phyloP scores from a whole-genome alignment of 2,329 filamentous ascomycete species.

The Geosmithia flava region DNA sequence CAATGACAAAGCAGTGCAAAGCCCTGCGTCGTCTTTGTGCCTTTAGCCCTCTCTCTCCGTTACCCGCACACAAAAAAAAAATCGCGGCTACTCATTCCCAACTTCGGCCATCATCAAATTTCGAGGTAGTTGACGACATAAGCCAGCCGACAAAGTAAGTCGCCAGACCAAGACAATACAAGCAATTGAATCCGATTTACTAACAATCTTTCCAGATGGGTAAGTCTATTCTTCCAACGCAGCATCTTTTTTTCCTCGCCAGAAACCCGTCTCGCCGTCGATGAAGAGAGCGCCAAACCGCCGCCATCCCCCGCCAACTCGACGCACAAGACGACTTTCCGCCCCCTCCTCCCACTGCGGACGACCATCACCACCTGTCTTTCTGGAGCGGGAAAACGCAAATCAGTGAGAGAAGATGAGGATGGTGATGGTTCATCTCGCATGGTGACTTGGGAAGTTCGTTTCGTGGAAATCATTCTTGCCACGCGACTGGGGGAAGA shows the following conservation, averaged over 20 bases:
- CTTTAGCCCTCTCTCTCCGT: constrained; percentile 26
- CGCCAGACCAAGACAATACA: constrained; percentile 6
- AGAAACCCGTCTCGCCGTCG: background rate
- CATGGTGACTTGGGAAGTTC: background rate
- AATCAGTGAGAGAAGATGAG: too few species aligned
- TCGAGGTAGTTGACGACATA: constrained; percentile 30
- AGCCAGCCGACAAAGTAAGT: constrained; percentile 37
- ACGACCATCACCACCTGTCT: background rate
- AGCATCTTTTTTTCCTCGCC: background rate
- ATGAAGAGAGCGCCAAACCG: background rate
- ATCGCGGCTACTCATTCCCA: constrained; percentile 20
- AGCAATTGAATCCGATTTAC: constrained; percentile 9
- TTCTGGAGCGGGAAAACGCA: background rate
- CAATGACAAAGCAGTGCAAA: constrained; percentile 22
- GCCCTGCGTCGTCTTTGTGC: constrained; percentile 19
- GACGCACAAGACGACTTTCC: background rate
- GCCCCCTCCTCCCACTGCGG: too few species aligned
- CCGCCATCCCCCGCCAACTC: background rate
- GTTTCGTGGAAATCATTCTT: background rate
- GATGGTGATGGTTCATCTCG: background rate
- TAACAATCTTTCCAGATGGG: constrained; percentile 42
- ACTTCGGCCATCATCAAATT: constrained; percentile 26
- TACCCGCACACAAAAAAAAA: constrained; percentile 29
- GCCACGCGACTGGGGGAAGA: background rate
- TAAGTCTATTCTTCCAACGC: constrained; percentile 28